phyloP scores from a whole-genome alignment of 176 grass and related monocot species.

The Oryza punctata region DNA sequence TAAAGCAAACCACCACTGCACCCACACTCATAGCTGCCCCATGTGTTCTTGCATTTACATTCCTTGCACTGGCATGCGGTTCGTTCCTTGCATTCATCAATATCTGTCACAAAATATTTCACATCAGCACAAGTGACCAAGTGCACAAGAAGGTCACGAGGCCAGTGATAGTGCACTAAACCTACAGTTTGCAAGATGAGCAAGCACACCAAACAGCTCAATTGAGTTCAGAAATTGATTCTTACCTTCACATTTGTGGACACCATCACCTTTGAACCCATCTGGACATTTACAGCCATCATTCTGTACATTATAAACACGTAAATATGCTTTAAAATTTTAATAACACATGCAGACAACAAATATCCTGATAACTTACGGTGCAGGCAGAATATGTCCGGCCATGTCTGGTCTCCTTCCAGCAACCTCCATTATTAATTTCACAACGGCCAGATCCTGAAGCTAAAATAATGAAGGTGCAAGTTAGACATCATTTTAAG shows the following conservation, averaged over 20 bases:
- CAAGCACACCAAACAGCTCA: not conserved
- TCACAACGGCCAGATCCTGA: constrained; percentile 83
- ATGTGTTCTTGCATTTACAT: constrained; percentile 72
- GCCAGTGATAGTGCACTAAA: not conserved
- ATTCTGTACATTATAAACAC: constrained; percentile 50
- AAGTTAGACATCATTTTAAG: not conserved
- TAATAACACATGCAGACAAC: not conserved
- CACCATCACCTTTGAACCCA: constrained; percentile 85
- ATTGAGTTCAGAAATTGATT: not conserved
- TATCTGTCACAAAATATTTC: constrained; percentile 54
- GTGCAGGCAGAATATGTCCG: constrained; percentile 73
- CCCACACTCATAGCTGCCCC: constrained; percentile 65
- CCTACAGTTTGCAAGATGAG: not conserved
- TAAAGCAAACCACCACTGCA: constrained; percentile 63
- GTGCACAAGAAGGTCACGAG: not conserved
- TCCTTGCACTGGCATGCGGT: constrained; percentile 83
- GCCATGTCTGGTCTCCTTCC: constrained; percentile 77
- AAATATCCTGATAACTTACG: constrained; percentile 50
- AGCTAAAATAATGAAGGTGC: constrained; percentile 48
- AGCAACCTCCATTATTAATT: constrained; percentile 96
- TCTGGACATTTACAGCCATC: constrained; percentile 84
- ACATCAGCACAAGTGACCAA: constrained; percentile 7
- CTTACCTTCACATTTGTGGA: constrained; percentile 80
- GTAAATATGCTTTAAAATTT: constrained; percentile 24
- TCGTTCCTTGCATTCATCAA: constrained; percentile 92